These are phyloP conservation scores for Talaromyces sp. DNA, from an alignment of 2,329 filamentous ascomycete genomes.

Conservation along the genomic window DNA sequence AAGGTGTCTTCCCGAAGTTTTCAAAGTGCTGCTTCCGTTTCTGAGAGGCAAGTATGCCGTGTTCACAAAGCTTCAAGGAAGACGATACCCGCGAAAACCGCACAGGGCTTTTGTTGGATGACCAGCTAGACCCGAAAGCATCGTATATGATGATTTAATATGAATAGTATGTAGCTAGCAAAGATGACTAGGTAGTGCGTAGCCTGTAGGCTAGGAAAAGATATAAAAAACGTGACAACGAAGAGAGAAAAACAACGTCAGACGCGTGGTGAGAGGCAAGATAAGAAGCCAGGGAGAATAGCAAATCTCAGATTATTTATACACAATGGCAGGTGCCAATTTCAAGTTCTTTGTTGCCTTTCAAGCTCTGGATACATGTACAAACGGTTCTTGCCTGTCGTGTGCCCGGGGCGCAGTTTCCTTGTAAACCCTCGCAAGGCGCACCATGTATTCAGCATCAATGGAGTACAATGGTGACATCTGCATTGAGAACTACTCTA, in stretches of 20 bases:
- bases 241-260: not conserved
- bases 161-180: not conserved
- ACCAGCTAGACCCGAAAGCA: not conserved
- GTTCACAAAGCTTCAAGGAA: not conserved
- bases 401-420: not conserved
- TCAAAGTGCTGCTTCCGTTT: not conserved
- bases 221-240: not conserved
- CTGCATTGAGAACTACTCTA: not conserved
- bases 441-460: not conserved
- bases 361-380: not conserved
- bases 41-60: not conserved
- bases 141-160: not conserved
- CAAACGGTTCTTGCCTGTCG: not conserved
- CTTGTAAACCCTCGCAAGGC: not conserved
- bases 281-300: not conserved
- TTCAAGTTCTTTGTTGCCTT: not conserved
- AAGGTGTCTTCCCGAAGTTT: not conserved
- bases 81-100: not conserved
- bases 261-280: not conserved
- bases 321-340: not conserved
- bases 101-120: not conserved
- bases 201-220: not conserved
- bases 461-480: not conserved
- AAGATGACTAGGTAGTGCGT: not conserved
- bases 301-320: not conserved